Base-by-base conservation (phyloP, 176 grass and related monocot genomes). In the Oryza meyeriana region DNA sequence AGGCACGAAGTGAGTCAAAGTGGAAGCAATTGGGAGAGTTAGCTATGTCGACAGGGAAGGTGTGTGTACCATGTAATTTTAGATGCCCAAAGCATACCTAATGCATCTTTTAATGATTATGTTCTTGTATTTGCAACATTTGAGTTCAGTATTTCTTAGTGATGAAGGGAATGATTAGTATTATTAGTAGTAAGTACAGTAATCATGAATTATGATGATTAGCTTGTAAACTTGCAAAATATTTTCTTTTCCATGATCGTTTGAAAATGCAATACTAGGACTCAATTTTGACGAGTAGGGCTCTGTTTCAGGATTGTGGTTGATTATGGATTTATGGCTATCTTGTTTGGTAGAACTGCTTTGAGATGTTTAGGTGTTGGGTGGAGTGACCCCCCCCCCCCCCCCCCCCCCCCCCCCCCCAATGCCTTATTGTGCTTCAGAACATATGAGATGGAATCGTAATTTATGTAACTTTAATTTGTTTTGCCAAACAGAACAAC, bases 31-130 rank as follows among this genome's bases (percentile, higher is more conserved):
- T 94, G 47, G 94, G 89, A 34, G 91, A 86, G 22, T 50, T 97
- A 67, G 94, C 94, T 85, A 90, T 97, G 89, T 97, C 94, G 16
- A 84, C 65, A 50, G 94, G 94, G 57, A 94, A 97, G 79, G 94
- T 97, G 71, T 58, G 63, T 72, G 58, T 76, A 38, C 13, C 16
- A 41, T 75, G 33, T 27, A 22, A 36, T 24, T 41, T 69, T 74
- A 31, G 59, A 36, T 86, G 14, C 8, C 4, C 17, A 47, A 1
- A 12, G 10, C 71, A 57, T 22, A 59, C 40, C 44, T 20, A 25
- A 28, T 83, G 2, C 13, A 30, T 10, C 38, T 30, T 33, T 40
- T 11, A 20, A 66, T 12, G 17, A 52, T 20, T 69, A 38, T 1
- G 35, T 35, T 70, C 0, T 69, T 44, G 12, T 82, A 14, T 71